Evolutionary conservation across 768 basidiomycete species (phyloP), one percentile per base, ranked within the genome.

Genomic region (Russula brevipes): DNA sequence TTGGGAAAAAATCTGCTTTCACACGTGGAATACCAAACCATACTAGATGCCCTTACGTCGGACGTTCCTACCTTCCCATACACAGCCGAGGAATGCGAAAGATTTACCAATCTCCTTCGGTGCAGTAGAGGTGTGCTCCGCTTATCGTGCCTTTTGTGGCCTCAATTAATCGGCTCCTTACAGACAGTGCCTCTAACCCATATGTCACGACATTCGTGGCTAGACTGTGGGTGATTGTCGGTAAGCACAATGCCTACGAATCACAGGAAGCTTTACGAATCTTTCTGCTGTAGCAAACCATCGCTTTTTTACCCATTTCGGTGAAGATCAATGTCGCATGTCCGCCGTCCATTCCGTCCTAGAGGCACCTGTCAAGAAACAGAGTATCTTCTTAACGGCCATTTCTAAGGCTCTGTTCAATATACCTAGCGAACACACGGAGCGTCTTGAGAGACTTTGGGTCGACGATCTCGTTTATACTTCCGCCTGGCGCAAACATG

Each of bases 41-140:
- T 2, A 55, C 46, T 14, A 64, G 63, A 64, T 51, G 12, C 53
- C 17, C 53, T 50, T 41, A 59, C 53, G 0, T 64, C 63, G 3
- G 63, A 60, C 5, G 30, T 50, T 2, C 59, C 49, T 5, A 60
- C 63, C 10, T 60, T 64, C n/a, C 63, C 63, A 10, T 64, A 64
- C 41, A 60, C 63, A 6, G 47, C 47, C 1, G 47, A 60, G 11
- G 53, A 64, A n/a, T 6, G 17, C 2, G 53, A 47, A 16, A n/a
- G 8, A 6, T 60, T 64, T 17, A 33, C 56, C 24, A 36, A 45
- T 17, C 19, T 56, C 10, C 59, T 64, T 31, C 41, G 60, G 36
- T 30, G 12, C n/a, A 17, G 47, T 35, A 60, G 45, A 46, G 35
- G 59, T 64, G 11, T 1, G 58, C 33, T 55, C 8, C 5, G 4